Evolutionary conservation across 805 yeast species (phyloP).

Genomic region (Sungouiella thailandica): DNA sequence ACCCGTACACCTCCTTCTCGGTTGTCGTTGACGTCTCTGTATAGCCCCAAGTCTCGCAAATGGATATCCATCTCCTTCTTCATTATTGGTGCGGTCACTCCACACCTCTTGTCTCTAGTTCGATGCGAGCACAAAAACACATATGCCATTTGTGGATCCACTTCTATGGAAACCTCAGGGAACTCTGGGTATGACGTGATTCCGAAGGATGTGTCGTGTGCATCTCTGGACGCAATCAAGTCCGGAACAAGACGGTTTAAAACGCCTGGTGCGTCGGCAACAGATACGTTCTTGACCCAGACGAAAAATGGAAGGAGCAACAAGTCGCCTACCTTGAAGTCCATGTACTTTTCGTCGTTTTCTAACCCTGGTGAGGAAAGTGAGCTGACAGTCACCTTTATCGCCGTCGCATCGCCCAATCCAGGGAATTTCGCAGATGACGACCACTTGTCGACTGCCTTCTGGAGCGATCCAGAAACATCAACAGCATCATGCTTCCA

Average conservation of each 20-base stretch:
- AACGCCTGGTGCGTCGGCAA: slow-evolving; percentile 39
- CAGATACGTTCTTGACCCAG: slow-evolving; percentile 52
- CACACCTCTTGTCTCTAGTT: slow-evolving; percentile 91
- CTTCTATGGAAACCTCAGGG: slow-evolving; percentile 28
- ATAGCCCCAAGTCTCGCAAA: slow-evolving; percentile 64
- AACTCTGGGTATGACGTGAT: slow-evolving; percentile 9
- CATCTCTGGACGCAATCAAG: slow-evolving; percentile 24
- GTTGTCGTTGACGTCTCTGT: slow-evolving; percentile 72
- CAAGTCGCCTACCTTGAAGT: slow-evolving; percentile 50
- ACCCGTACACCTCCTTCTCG: slow-evolving; percentile 73
- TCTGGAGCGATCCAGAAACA: slow-evolving; percentile 39
- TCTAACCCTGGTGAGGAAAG: slow-evolving; percentile 42
- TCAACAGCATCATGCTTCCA: slow-evolving; percentile 77
- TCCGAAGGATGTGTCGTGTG: slow-evolving; percentile 6
- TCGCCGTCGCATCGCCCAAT: slow-evolving; percentile 19
- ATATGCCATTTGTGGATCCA: slow-evolving; percentile 34
- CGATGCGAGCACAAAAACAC: slow-evolving; percentile 83
- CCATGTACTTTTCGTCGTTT: slow-evolving; percentile 37
- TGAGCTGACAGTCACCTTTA: slow-evolving; percentile 54
- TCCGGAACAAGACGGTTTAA: slow-evolving; percentile 41
- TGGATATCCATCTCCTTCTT: slow-evolving; percentile 71
- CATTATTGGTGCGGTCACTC: slow-evolving; percentile 88
- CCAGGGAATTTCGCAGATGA: slow-evolving; percentile 14
- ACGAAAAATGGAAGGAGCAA: slow-evolving; percentile 70
- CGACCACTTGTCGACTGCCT: slow-evolving; percentile 37